Percentiles rank a stretch among this genome's conserved stretches.
Conservation (phyloP, 23 red algal genomes). For the Gracilaria domingensis region DNA sequence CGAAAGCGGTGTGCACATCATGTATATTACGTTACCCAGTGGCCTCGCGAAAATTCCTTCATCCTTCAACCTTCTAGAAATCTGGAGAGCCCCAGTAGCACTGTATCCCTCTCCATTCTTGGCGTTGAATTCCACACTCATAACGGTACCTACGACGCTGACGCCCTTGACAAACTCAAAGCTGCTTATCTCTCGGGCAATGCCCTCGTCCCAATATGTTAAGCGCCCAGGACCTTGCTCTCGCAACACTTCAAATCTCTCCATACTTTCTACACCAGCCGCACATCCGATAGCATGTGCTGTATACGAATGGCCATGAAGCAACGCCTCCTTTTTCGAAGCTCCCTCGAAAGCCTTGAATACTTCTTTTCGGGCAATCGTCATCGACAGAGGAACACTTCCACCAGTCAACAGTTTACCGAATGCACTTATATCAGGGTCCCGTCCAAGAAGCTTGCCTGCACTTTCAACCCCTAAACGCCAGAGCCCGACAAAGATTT, state of each 20-base stretch:
- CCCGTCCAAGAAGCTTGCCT: conserved; percentile 47
- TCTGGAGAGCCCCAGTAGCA: conserved; percentile 53
- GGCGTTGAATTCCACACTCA: conserved; percentile 76
- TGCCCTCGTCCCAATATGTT: conserved; percentile 75
- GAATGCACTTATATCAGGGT: conserved; percentile 92
- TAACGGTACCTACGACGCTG: conserved; percentile 81
- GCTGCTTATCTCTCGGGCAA: conserved; percentile 69
- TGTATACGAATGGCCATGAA: conserved; percentile 98
- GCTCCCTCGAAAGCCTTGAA: conserved; percentile 83
- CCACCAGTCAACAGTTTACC: conserved; percentile 96
- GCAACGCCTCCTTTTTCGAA: conserved; percentile 79
- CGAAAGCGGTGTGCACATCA: conserved; percentile 80
- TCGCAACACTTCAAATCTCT: conserved; percentile 42
- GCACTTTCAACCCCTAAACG: conserved; percentile 79
- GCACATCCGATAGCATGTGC: conserved; percentile 96
- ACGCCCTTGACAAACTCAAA: conserved; percentile 56
- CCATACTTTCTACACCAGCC: conserved; percentile 75
- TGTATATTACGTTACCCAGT: conserved; percentile 85
- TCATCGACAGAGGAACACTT: conserved; percentile 83
- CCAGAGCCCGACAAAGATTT: conserved; percentile 96
- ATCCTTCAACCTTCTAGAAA: conserved; percentile 36
- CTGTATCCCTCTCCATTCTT: conserved; percentile 63
- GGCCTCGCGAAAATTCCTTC: conserved; percentile 77
- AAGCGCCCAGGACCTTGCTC: conserved; percentile 4
- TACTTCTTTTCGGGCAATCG: conserved; percentile 84